Conservation (phyloP, 441 rosid species). For the Erodium chrysanthum region DNA sequence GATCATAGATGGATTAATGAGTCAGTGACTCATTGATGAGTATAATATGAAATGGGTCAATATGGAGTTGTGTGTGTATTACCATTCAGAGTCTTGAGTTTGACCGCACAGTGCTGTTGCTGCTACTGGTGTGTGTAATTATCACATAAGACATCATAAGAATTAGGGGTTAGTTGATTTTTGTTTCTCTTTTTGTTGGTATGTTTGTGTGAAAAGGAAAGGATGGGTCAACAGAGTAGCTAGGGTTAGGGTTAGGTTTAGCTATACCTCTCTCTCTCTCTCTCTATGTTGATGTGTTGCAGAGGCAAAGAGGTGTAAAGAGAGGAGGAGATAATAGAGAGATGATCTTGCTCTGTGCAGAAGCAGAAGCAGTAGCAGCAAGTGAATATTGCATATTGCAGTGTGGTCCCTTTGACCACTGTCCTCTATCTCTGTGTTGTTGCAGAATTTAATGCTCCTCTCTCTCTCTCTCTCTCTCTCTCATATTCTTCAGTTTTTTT, state of each 20-base stretch:
- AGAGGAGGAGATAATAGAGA: background rate
- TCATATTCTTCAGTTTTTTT: background rate
- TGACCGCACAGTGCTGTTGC: background rate
- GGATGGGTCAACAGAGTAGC: background rate
- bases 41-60: background rate
- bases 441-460: background rate
- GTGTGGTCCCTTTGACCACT: conserved; percentile 1
- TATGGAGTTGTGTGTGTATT: background rate
- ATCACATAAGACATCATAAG: background rate
- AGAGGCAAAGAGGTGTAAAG: background rate
- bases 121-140: background rate
- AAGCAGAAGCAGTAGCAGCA: background rate
- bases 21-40: no score
- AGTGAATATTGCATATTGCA: background rate
- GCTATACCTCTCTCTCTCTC: no score
- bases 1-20: no score
- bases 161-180: background rate
- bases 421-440: background rate
- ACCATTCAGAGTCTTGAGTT: background rate
- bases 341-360: background rate
- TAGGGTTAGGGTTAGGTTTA: background rate
- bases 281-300: background rate
- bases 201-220: no score
- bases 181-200: no score
- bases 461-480: background rate